A percentile compares a stretch with the other conserved stretches of the same genome.
Conservation (phyloP, 768 basidiomycete genomes). For the Tylopilus rubrobrunneus region DNA sequence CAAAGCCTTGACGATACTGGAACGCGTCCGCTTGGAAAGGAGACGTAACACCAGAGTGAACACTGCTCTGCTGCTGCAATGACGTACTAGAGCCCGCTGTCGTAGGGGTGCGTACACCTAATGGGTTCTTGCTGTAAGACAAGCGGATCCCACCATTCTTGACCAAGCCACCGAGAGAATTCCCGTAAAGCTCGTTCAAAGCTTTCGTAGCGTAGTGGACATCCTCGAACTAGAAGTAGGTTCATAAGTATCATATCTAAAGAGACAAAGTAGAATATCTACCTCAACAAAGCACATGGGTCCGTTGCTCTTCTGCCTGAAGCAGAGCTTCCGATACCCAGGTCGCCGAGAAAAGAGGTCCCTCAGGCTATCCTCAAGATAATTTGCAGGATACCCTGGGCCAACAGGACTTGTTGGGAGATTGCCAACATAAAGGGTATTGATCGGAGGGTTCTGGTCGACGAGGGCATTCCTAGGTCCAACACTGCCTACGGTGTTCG, state of each 20-base stretch:
- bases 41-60: conserved; percentile 22
- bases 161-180: conserved; percentile 86
- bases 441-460: conserved; percentile 98
- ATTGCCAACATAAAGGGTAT: conserved; percentile 99
- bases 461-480: conserved; percentile 40
- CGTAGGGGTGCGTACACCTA: conserved; percentile 85
- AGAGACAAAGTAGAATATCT: conserved; percentile 10
- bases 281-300: conserved; percentile 99
- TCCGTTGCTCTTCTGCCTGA: conserved; percentile 94
- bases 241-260: conserved; percentile 1
- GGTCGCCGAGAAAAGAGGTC: conserved; percentile 74
- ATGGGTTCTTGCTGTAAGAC: conserved; percentile 96
- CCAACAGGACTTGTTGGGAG: conserved; percentile 78
- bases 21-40: conserved; percentile 28
- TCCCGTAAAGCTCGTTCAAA: conserved; percentile 86
- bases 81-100: conserved; percentile 37
- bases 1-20: conserved; percentile 30
- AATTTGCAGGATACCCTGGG: conserved; percentile 67
- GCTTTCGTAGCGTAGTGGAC: conserved; percentile 80
- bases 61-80: conserved; percentile 24
- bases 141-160: conserved; percentile 95
- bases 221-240: conserved; percentile 73
- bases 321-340: conserved; percentile 90
- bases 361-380: conserved; percentile 83
- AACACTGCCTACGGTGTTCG: conserved; percentile 18